Evolutionary conservation across 1,139 yeast genomes (phyloP).

Genomic region (Geotrichum aggregatum): DNA sequence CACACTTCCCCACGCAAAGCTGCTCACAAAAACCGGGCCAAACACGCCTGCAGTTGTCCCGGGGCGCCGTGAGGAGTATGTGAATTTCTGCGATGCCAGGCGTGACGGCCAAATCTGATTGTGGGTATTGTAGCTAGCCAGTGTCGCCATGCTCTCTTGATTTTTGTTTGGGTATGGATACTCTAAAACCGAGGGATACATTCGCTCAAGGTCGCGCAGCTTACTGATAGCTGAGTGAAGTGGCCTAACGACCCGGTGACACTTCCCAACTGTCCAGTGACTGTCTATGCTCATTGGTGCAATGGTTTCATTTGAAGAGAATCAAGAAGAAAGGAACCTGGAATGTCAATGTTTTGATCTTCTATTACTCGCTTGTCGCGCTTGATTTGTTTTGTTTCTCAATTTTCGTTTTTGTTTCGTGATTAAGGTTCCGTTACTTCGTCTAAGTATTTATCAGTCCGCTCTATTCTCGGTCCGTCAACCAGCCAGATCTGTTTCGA

Average conservation of each 20-base stretch:
- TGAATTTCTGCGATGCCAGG: conserved; percentile 3
- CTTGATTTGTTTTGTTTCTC: conserved; percentile 1
- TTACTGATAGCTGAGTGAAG: conserved; percentile 12
- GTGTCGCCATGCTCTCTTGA: background rate
- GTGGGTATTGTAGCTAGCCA: background rate
- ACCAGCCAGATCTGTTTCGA: too few relatives aligned
- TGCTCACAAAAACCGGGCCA: conserved; percentile 2
- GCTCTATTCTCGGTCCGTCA: background rate
- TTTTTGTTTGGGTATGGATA: conserved; percentile 12
- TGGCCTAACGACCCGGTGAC: conserved; percentile 17
- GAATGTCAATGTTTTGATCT: background rate
- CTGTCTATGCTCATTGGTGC: background rate
- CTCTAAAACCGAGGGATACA: conserved; percentile 10
- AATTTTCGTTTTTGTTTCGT: background rate
- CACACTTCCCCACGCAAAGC: background rate
- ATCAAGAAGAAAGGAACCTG: background rate
- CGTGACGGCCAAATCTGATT: background rate
- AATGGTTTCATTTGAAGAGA: background rate
- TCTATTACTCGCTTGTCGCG: background rate
- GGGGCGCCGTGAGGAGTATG: background rate
- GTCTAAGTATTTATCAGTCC: background rate
- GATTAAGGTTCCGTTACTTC: background rate
- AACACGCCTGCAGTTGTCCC: background rate
- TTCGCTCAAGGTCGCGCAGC: conserved; percentile 9
- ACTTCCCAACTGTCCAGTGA: conserved; percentile 16